Conservation (phyloP, 352 stramenopile species). For the Pythium phragmitis region DNA sequence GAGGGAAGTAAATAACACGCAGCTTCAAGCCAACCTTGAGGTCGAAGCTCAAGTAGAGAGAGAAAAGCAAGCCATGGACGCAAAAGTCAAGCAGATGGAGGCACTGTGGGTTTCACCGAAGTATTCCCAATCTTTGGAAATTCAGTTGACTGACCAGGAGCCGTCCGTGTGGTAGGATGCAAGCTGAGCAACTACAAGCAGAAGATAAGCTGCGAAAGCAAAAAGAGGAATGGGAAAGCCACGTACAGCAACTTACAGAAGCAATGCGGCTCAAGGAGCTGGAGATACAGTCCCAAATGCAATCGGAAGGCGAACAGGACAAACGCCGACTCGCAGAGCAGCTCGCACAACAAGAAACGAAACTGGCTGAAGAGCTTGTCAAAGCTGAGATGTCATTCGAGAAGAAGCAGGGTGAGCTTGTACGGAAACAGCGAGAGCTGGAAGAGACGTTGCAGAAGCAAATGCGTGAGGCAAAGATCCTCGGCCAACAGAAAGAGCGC, state of each 20-base stretch:
- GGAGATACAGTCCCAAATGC: constrained; percentile 74
- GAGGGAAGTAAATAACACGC: constrained; percentile 78
- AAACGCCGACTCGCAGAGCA: constrained; percentile 75
- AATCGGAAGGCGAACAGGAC: constrained; percentile 70
- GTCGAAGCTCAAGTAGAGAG: constrained; percentile 55
- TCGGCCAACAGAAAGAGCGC: constrained; percentile 71
- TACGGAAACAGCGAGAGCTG: constrained; percentile 63
- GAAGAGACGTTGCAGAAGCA: constrained; percentile 75
- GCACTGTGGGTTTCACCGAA: constrained; percentile 44
- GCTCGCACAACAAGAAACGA: constrained; percentile 58
- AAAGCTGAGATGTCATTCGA: constrained; percentile 79
- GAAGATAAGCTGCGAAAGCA: constrained; percentile 68
- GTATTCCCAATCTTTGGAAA: neutral
- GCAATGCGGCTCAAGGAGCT: constrained; percentile 73
- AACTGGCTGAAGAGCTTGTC: constrained; percentile 72
- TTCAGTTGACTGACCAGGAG: neutral
- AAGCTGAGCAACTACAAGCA: constrained; percentile 46
- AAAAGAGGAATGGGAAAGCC: constrained; percentile 65
- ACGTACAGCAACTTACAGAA: constrained; percentile 67
- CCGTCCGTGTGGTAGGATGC: constrained; percentile 37
- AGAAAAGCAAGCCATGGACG: constrained; percentile 81
- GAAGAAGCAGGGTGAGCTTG: constrained; percentile 67
- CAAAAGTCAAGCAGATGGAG: constrained; percentile 67
- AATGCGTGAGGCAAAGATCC: constrained; percentile 71
- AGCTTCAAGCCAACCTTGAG: constrained; percentile 62